phyloP scores from a whole-genome alignment of 2,329 filamentous ascomycete genomes.

The Sporothrix pallida region DNA sequence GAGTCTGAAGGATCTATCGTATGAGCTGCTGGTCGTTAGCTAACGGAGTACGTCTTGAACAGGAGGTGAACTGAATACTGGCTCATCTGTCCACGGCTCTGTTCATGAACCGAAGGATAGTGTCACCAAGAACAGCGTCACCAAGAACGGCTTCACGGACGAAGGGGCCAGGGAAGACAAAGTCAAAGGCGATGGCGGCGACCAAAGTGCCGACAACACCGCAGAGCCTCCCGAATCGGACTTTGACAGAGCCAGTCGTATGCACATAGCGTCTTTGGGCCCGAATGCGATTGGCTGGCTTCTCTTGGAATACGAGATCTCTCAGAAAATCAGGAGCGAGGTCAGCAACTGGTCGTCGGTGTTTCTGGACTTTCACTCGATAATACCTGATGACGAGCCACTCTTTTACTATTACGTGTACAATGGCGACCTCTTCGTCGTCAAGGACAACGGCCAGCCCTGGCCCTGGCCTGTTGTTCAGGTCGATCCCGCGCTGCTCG shows the following conservation, averaged over 20 bases:
- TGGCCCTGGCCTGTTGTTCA: constrained; percentile 8
- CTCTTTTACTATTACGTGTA: not conserved
- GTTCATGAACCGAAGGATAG: not conserved
- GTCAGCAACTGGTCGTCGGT: not conserved
- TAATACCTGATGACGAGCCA: not conserved
- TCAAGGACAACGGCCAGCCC: constrained; percentile 1
- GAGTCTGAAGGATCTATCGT: not conserved
- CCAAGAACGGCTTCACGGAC: not conserved
- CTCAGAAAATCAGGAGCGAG: not conserved
- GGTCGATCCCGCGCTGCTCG: constrained; percentile 1
- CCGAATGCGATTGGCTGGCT: not conserved
- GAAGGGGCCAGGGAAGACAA: not conserved
- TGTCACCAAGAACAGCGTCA: not conserved
- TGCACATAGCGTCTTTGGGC: not conserved
- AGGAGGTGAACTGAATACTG: not conserved
- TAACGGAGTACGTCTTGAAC: not conserved
- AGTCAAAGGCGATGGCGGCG: not conserved
- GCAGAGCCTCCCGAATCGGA: not conserved
- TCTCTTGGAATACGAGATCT: not conserved
- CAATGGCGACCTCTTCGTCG: not conserved
- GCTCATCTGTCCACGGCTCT: constrained; percentile 7
- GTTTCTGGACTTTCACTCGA: constrained; percentile 1
- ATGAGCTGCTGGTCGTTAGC: constrained; percentile 2
- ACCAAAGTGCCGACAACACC: not conserved
- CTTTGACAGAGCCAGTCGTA: not conserved